These are phyloP conservation scores for Phaeosphaeria sp. DNA, from an alignment of 2,329 filamentous ascomycete genomes.

Conservation along the genomic window DNA sequence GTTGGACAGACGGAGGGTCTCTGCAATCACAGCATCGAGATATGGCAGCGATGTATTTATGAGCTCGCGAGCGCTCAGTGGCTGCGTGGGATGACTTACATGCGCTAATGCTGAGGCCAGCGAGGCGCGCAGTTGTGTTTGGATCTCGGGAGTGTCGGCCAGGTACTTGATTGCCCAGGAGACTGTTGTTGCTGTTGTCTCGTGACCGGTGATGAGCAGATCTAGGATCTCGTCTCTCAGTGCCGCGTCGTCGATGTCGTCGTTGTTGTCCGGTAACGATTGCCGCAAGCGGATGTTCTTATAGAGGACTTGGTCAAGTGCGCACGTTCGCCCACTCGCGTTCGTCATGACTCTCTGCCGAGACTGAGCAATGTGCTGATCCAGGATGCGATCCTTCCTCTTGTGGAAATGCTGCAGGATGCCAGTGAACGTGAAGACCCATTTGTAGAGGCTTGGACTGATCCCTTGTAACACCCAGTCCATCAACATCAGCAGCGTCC, in stretches of 20 bases:
- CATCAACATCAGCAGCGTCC: neutral
- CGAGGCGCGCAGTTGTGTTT: conserved; percentile 5
- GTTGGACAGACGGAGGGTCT: conserved; percentile 6
- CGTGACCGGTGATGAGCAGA: conserved; percentile 15
- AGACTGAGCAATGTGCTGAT: neutral
- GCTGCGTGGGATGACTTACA: neutral
- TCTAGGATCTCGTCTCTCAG: conserved; percentile 12
- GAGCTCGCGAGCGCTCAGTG: neutral
- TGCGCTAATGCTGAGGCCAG: conserved; percentile 3
- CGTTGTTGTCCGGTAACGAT: neutral
- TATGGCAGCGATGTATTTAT: conserved; percentile 3
- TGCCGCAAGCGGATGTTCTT: conserved; percentile 2
- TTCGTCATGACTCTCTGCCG: neutral
- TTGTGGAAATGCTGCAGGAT: conserved; percentile 4
- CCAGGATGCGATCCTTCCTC: conserved; percentile 6
- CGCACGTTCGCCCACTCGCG: conserved; percentile 1
- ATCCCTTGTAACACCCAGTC: conserved; percentile 10
- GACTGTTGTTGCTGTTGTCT: conserved; percentile 11
- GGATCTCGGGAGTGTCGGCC: conserved; percentile 5
- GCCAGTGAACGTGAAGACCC: conserved; percentile 5
- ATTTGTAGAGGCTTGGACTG: conserved; percentile 5
- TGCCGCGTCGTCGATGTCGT: conserved; percentile 1
- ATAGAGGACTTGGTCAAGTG: conserved; percentile 6
- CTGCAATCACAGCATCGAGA: conserved; percentile 11
- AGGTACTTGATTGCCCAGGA: conserved; percentile 14